phyloP scores from a whole-genome alignment of 2,329 filamentous ascomycete genomes.

The Boeremia lycopersici region DNA sequence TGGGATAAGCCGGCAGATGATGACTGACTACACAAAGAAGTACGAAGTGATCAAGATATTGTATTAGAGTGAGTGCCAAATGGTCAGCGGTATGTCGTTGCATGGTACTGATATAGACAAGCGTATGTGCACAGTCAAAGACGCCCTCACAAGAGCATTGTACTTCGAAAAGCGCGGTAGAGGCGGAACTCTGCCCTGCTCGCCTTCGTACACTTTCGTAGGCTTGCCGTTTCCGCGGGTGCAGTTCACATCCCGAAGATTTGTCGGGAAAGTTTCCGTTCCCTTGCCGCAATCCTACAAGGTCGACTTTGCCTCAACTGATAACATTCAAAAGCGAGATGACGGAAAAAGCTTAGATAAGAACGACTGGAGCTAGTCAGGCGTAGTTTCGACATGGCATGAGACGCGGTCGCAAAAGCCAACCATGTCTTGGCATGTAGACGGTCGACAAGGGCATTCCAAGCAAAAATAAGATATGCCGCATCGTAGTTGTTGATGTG shows the following conservation, averaged over 20 bases:
- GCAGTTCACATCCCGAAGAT: background rate
- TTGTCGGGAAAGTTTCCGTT: background rate
- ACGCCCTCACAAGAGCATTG: background rate
- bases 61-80: background rate
- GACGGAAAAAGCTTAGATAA: too few relatives aligned
- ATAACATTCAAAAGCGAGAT: too few relatives aligned
- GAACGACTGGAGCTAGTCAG: too few relatives aligned
- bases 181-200: background rate
- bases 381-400: too few relatives aligned
- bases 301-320: too few relatives aligned
- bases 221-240: background rate
- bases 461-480: too few relatives aligned
- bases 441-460: too few relatives aligned
- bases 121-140: background rate
- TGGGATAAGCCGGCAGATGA: background rate
- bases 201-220: background rate
- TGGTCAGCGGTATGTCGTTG: background rate
- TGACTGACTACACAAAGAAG: background rate
- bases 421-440: too few relatives aligned
- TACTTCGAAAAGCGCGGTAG: background rate
- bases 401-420: too few relatives aligned
- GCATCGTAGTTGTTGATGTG: too few relatives aligned
- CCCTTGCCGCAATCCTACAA: too few relatives aligned
- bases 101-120: conserved; percentile 2
- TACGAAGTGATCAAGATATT: background rate